Conservation (phyloP, 2,329 filamentous ascomycete genomes). For the Exserohilum rostratum region DNA sequence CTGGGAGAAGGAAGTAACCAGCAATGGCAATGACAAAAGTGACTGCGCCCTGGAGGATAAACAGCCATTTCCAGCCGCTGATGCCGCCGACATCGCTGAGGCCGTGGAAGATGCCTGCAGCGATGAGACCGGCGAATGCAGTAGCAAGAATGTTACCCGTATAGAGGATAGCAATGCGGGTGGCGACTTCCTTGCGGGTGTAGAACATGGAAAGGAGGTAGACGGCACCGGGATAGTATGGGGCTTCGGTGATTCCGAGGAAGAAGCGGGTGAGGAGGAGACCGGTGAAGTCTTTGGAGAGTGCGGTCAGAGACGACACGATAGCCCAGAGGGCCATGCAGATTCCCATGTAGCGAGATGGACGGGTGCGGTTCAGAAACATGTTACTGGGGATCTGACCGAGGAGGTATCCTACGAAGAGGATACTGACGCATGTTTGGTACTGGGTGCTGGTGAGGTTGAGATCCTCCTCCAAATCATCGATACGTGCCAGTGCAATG, state of each 20-base stretch:
- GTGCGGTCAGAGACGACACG: conserved; percentile 51
- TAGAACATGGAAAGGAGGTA: conserved; percentile 48
- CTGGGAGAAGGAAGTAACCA: conserved; percentile 52
- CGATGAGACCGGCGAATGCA: conserved; percentile 53
- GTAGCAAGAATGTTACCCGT: conserved; percentile 52
- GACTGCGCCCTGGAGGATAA: conserved; percentile 38
- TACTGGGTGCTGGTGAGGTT: conserved; percentile 33
- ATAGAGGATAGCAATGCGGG: conserved; percentile 59
- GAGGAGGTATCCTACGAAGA: conserved; percentile 44
- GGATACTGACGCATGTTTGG: conserved; percentile 32
- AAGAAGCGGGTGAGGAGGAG: conserved; percentile 55
- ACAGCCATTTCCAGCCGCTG: conserved; percentile 37
- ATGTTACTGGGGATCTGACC: conserved; percentile 47
- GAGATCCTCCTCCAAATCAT: conserved; percentile 65
- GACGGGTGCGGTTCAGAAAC: conserved; percentile 43
- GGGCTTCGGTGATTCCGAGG: conserved; percentile 52
- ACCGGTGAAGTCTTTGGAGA: conserved; percentile 51
- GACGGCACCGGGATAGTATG: conserved; percentile 46
- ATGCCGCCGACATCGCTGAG: conserved; percentile 30
- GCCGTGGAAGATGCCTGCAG: conserved; percentile 43
- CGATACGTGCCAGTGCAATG: conserved; percentile 67
- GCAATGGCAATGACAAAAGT: conserved; percentile 43
- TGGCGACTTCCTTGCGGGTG: conserved; percentile 47
- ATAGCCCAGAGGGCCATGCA: conserved; percentile 52
- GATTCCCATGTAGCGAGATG: conserved; percentile 32